Evolutionary conservation across 1,284 basidiomycete species (phyloP), one percentile per base, ranked within the genome.

Genomic region (Naganishia cerealis): DNA sequence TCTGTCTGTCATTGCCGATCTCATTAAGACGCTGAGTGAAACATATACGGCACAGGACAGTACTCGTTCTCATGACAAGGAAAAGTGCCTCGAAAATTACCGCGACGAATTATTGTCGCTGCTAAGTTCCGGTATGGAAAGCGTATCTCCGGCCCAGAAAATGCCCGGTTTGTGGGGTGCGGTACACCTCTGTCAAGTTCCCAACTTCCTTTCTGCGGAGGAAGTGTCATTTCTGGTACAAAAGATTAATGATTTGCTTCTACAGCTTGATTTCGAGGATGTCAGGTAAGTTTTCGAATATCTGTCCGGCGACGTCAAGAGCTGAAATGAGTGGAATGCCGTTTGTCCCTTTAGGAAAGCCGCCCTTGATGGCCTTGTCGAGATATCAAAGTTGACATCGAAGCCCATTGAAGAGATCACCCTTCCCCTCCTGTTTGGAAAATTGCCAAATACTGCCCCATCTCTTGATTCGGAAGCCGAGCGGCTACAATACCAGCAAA

Each of bases 151-250:
- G 26, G 66, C 59, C 21, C 57, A 55, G 40, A 53, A 67, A 63
- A 66, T 65, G 57, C 63, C 71, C 4, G 71, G 68, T 3, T 40
- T 73, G 40, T 67, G 71, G 13, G 71, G 67, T 1, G 66, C 66
- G 24, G 66, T 72, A 48, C 59, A 71, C 24, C 76, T 94, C 70
- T 84, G 88, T n/a, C 85, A 85, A 9, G 87, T 90, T 4, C 81
- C 83, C 1, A 79, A 80, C 0, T 84, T 94, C 54, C 81, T 94
- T 38, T 82, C 85, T 0, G 83, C 87, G 58, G 85, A 88, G 38
- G 94, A 98, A 77, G 79, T 92, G 3, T 86, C 87, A 13, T 92
- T 89, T 75, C 82, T 93, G 53, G 89, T 94, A 0, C 87, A 88
- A 67, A 87, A 86, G 65, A 84, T 90, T 39, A 88, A 91, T 73